Percentiles rank a stretch among this genome's conserved stretches.
These are phyloP conservation scores for Sclerotinia minor DNA, from an alignment of 2,329 filamentous ascomycete species.

Conservation along the genomic window DNA sequence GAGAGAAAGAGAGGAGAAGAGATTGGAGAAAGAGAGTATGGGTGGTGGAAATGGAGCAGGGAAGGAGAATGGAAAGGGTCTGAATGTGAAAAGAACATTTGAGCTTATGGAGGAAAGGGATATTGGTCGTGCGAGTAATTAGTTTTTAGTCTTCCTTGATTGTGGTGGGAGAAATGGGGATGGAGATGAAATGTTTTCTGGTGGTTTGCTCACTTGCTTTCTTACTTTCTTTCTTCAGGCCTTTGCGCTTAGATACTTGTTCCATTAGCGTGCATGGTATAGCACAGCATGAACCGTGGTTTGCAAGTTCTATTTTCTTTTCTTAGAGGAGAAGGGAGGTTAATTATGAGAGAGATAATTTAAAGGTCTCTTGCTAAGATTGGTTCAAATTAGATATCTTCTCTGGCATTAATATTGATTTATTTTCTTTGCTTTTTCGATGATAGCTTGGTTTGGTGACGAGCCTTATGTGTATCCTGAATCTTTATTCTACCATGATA, in stretches of 20 bases:
- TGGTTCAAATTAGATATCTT: neutral
- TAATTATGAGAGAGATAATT: neutral
- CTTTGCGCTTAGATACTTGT: neutral
- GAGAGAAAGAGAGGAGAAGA: neutral
- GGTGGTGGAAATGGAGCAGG: no score
- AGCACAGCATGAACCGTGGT: neutral
- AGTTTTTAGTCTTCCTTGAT: no score
- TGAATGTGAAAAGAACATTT: slow-evolving; percentile 1
- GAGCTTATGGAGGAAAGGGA: slow-evolving; percentile 3
- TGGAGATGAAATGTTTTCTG: neutral
- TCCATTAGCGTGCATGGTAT: neutral
- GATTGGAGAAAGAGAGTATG: no score
- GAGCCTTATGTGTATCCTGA: no score
- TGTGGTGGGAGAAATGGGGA: neutral
- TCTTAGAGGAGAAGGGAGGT: no score
- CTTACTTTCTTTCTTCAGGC: neutral
- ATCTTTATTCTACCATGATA: no score
- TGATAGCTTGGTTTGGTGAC: neutral
- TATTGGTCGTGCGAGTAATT: neutral
- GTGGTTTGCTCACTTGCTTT: neutral
- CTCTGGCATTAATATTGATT: neutral
- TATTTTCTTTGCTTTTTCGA: neutral
- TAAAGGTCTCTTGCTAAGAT: neutral
- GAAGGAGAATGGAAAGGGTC: neutral
- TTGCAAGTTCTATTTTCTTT: no score